Percentiles rank a stretch among this genome's conserved stretches.
Evolutionary conservation across 495 filamentous ascomycete genomes (phyloP).

Genomic region (Haplographium delicatum): DNA sequence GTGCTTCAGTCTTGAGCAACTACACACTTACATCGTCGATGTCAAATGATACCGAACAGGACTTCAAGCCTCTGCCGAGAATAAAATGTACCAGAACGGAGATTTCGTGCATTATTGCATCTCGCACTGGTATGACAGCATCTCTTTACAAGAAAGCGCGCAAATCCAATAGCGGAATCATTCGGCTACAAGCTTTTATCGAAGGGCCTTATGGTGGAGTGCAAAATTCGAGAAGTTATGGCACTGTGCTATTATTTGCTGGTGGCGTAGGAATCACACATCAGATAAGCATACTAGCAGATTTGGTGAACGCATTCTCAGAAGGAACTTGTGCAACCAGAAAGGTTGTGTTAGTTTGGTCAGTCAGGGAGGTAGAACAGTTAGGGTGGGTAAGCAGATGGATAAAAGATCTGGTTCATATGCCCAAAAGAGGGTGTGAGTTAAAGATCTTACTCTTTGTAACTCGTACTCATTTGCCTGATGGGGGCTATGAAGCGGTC

Average conservation of each 20-base stretch:
- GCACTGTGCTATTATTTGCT: constrained; percentile 61
- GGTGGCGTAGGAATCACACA: constrained; percentile 67
- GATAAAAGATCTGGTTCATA: constrained; percentile 65
- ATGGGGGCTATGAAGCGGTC: constrained; percentile 48
- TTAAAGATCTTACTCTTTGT: constrained; percentile 65
- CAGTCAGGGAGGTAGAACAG: constrained; percentile 58
- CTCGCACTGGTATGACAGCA: constrained; percentile 59
- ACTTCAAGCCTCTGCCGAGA: not conserved
- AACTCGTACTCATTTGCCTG: constrained; percentile 51
- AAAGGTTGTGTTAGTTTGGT: constrained; percentile 64
- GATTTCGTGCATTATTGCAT: constrained; percentile 54
- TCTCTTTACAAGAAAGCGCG: constrained; percentile 29
- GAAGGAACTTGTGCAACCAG: constrained; percentile 50
- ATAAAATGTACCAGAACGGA: constrained; percentile 29
- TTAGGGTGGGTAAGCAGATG: constrained; percentile 68
- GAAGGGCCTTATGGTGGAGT: constrained; percentile 62
- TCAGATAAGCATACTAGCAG: constrained; percentile 54
- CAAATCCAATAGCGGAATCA: not conserved
- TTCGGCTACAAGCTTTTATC: constrained; percentile 39
- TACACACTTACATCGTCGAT: not conserved
- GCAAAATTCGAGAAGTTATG: constrained; percentile 50
- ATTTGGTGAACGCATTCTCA: constrained; percentile 48
- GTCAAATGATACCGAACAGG: not conserved
- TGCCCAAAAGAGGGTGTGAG: constrained; percentile 57
- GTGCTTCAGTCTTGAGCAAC: not conserved